Base-by-base conservation (phyloP, 1,284 basidiomycete species). In the Vanrija sp. region DNA sequence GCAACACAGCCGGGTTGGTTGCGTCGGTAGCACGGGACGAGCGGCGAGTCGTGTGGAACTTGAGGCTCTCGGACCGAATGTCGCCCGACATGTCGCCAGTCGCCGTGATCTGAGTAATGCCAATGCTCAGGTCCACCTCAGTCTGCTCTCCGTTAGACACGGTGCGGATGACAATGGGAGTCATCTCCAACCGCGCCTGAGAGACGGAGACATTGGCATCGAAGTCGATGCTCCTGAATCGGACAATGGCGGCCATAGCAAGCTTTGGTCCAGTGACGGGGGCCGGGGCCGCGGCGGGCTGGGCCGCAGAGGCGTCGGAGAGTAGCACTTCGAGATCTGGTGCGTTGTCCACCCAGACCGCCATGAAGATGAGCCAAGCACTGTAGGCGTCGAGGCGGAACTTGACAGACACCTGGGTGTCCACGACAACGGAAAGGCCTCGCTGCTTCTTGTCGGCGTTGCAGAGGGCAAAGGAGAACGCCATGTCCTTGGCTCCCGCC, bases 1-100 rank as follows among this genome's bases (percentile, higher is more conserved):
- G 84, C 47, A 94, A 74, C 78, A 90, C 83, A 37, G 81, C 81
- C 0, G 71, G 54, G 41, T 72, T 62, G 1, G 49, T 31, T 1
- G 56, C 50, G 36, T 62, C 49, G 66, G 77, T 41, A 69, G 67
- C 63, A 41, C 71, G 60, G 20, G 76, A 80, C 54, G 68, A 69
- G 45, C 83, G 80, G 22, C 87, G 84, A 23, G 82, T 77, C 0
- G 90, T 91, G 53, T 84, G 81, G 77, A 94, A 92, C 18, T 83
- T 78, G 66, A 88, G 86, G 56, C 84, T 79, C 4, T 87, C 83
- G 37, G 90, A 84, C 27, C 77, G 75, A 19, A 84, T 76, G 51
- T 82, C 77, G 2, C 90, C 90, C 0, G 87, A 84, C 10, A 94
- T 76, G 54, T 89, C 88, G 6, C 90, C 88, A 49, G 80, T 79